Evolutionary conservation across 495 filamentous ascomycete genomes (phyloP), one percentile per base, ranked within the genome.

Genomic region (Talaromyces thailandensis): DNA sequence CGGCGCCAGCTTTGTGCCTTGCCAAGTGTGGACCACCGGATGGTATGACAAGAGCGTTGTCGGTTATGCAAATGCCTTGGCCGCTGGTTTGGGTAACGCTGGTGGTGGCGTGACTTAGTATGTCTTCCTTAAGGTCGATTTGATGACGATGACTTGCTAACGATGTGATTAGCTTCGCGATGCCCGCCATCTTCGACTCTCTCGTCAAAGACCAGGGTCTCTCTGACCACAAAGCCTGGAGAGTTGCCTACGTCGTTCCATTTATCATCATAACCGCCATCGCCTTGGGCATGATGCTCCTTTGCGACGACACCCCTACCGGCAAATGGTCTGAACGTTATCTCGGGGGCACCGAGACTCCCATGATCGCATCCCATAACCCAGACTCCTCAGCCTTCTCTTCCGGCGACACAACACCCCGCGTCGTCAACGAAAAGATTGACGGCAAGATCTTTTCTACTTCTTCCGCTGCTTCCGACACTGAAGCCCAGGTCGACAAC

Each of bases 21-120:
- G 93, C 72, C 93, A 96, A 66, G 93, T 97, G 7, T 98, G 93
- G 93, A 90, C 88, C 29, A 96, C 93, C 0, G 92, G 89, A 2
- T 97, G 93, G 79, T 96, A 94, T 68, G 93, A 98, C 77, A 96
- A 96, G 79, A 95, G 91, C 68, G 84, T 97, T 18, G 90, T 98
- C 24, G 93, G 93, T 35, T 90, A 90, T 4, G 91, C 93, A 62
- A 98, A 96, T 68, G 87, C 91, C 7, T 75, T 98, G 2, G 87
- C 92, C 12, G 93, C 84, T 57, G 93, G 93, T 2, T 86, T 88
- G 71, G 93, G 93, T 37, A 98, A 97, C 64, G 84, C 92, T 35
- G 93, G 93, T 63, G 93, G 93, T 62, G 93, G 93, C 51, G 90
- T 96, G 66, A 87, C 82, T 24, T 85, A 85, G 76, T 78, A 67